Conservation (phyloP, 1,139 yeast genomes). For the Pichia sp. region DNA sequence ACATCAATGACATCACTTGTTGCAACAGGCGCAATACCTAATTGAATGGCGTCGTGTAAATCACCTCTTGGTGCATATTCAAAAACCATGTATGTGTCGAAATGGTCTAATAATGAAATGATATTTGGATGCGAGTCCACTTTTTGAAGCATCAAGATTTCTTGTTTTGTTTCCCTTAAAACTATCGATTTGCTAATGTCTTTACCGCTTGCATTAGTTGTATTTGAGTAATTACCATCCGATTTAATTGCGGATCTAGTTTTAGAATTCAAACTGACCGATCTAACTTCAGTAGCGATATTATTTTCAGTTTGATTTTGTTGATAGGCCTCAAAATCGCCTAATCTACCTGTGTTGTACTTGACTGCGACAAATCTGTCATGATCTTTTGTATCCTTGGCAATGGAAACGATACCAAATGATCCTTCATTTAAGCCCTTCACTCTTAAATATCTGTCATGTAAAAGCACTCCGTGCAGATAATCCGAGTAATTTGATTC, state of each 20-base stretch:
- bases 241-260: slow-evolving; percentile 17
- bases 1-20: slow-evolving; percentile 75
- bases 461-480: slow-evolving; percentile 61
- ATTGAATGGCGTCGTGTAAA: slow-evolving; percentile 86
- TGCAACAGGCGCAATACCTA: slow-evolving; percentile 76
- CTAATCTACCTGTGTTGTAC: slow-evolving; percentile 52
- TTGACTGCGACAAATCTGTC: slow-evolving; percentile 77
- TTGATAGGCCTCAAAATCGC: slow-evolving; percentile 32
- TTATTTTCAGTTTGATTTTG: slow-evolving; percentile 20
- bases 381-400: slow-evolving; percentile 58
- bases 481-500: slow-evolving; percentile 43
- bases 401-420: slow-evolving; percentile 87
- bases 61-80: slow-evolving; percentile 94
- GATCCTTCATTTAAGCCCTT: slow-evolving; percentile 90
- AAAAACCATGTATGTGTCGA: slow-evolving; percentile 76
- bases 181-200: slow-evolving; percentile 28
- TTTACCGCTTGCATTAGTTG: slow-evolving; percentile 15
- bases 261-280: slow-evolving; percentile 19
- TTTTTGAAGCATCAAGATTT: slow-evolving; percentile 69
- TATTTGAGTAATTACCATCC: slow-evolving; percentile 22
- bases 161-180: slow-evolving; percentile 68
- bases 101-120: slow-evolving; percentile 68
- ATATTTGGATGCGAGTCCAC: slow-evolving; percentile 68
- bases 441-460: slow-evolving; percentile 64
- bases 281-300: slow-evolving; percentile 15